Base-by-base conservation (phyloP, 208 protist genomes). In the Acanthamoeba triangularis region DNA sequence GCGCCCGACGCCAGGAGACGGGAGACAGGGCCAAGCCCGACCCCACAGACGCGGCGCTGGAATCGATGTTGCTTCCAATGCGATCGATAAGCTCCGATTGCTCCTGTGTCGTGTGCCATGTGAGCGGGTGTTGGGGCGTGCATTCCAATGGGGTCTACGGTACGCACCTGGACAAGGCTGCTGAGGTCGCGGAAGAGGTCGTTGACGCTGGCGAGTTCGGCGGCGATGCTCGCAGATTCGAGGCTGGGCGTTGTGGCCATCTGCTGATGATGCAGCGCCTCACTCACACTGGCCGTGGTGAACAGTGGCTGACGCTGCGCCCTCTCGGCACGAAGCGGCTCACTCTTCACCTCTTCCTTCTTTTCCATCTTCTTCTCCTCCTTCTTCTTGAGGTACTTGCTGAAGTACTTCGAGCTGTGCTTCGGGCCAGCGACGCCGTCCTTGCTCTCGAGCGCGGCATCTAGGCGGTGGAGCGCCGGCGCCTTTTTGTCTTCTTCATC, bases 401-500 rank as follows among this genome's bases (percentile, higher is more conserved):
- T 7, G 41, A 11, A 47, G 41, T 47, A 47, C 41, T 47, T 47
- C 3, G 5, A 2, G 41, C 41, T 7, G 41, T 47, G 11, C 41
- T 47, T 47, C 11, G 41, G 41, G 11, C 5, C 52, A 56, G 52
- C 52, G 52, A 11, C 13, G 41, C 41, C 41, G 41, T 47, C 41
- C 35, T 82, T 35, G 35, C 74, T 35, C 74, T 2, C 52, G 52
- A 2, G 52, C 52, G 13, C 52, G 52, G 49, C 49, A 11, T 54
- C 49, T 1, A 14, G 52, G 16, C 2, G 52, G 16, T 11, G 0
- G 11, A 14, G 0, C 52, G 13, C 2, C 16, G 16, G 52, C 13
- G 52, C 10, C 8, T 56, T 6, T 2, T 20, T 11, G 2, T 14
- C 16, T 56, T 56, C 52, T 72, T 99, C 98, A 0, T 96, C 97